Evolutionary conservation across 305 asterid genomes (phyloP).

Genomic region (Solanum hybrid): DNA sequence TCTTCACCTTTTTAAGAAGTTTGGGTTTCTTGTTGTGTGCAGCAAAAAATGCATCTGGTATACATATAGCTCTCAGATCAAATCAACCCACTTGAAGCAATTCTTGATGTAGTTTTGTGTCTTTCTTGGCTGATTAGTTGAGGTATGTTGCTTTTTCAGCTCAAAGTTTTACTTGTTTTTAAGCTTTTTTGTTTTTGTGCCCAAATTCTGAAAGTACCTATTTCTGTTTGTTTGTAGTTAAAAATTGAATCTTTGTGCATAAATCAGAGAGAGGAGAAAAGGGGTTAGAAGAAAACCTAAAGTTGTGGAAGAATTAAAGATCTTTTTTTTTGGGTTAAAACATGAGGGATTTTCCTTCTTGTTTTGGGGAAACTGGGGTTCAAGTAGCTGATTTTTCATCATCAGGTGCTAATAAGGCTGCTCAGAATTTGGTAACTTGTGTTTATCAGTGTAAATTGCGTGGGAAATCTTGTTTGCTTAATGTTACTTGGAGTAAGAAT

Average conservation of each 20-base stretch:
- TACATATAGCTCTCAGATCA: slow-evolving; percentile 14
- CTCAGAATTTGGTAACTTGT: slow-evolving; percentile 51
- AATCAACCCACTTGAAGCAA: slow-evolving; percentile 14
- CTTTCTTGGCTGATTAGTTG: slow-evolving; percentile 16
- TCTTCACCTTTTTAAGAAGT: slow-evolving; percentile 10
- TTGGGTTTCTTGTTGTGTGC: slow-evolving; percentile 28
- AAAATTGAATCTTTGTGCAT: slow-evolving; percentile 12
- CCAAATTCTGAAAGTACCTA: slow-evolving; percentile 1
- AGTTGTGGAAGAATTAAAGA: background rate
- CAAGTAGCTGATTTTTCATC: slow-evolving; percentile 66
- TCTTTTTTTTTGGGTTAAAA: slow-evolving; percentile 1
- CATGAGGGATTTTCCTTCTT: slow-evolving; percentile 78
- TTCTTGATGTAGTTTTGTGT: slow-evolving; percentile 14
- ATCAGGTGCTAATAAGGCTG: slow-evolving; percentile 28
- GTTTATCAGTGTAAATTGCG: slow-evolving; percentile 46
- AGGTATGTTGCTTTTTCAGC: slow-evolving; percentile 23
- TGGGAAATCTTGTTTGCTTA: slow-evolving; percentile 47
- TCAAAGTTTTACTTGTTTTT: background rate
- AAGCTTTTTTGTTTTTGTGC: background rate
- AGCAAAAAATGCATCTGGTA: slow-evolving; percentile 28
- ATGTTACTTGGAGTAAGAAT: slow-evolving; percentile 52
- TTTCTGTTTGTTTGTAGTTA: slow-evolving; percentile 20
- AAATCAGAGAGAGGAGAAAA: slow-evolving; percentile 1
- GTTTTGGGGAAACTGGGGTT: slow-evolving; percentile 77
- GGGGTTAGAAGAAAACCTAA: background rate